Percentiles rank a stretch among this genome's conserved stretches.
Conservation (phyloP, 495 filamentous ascomycete genomes). For the Hypoxylon fuscum region DNA sequence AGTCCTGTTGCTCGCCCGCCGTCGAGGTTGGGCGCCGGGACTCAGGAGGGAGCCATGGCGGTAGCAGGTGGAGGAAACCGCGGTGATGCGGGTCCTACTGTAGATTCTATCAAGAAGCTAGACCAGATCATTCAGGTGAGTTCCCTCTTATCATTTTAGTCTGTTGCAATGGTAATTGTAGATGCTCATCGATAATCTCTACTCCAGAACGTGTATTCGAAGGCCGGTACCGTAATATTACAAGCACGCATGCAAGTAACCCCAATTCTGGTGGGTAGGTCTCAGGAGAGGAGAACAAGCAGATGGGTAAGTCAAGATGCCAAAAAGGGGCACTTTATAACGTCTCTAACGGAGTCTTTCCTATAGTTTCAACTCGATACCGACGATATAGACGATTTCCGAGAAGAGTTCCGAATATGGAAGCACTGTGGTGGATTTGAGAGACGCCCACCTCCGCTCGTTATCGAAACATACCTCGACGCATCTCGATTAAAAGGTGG, state of each 20-base stretch:
- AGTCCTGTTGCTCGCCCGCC: constrained; percentile 49
- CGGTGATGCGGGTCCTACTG: constrained; percentile 57
- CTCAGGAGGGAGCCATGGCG: constrained; percentile 48
- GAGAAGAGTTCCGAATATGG: constrained; percentile 83
- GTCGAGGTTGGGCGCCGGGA: constrained; percentile 49
- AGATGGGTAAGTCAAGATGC: constrained; percentile 83
- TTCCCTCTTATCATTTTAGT: constrained; percentile 2
- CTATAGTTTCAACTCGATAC: constrained; percentile 90
- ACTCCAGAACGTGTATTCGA: constrained; percentile 85
- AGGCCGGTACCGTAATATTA: constrained; percentile 85
- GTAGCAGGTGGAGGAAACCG: constrained; percentile 56
- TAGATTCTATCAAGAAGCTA: constrained; percentile 75
- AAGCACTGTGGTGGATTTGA: constrained; percentile 77
- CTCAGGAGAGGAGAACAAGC: constrained; percentile 70
- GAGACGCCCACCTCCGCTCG: constrained; percentile 81
- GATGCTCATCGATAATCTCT: constrained; percentile 5
- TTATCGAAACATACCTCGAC: constrained; percentile 92
- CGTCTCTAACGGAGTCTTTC: constrained; percentile 32
- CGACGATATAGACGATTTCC: constrained; percentile 87
- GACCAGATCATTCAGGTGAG: constrained; percentile 91
- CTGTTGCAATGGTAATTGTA: background rate
- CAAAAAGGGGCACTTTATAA: constrained; percentile 4
- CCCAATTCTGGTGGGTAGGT: constrained; percentile 65
- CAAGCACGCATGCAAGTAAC: constrained; percentile 78
- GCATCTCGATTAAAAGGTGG: constrained; percentile 79